These are phyloP conservation scores for Bipolaris cookei DNA, from an alignment of 2,329 filamentous ascomycete species.

Conservation along the genomic window DNA sequence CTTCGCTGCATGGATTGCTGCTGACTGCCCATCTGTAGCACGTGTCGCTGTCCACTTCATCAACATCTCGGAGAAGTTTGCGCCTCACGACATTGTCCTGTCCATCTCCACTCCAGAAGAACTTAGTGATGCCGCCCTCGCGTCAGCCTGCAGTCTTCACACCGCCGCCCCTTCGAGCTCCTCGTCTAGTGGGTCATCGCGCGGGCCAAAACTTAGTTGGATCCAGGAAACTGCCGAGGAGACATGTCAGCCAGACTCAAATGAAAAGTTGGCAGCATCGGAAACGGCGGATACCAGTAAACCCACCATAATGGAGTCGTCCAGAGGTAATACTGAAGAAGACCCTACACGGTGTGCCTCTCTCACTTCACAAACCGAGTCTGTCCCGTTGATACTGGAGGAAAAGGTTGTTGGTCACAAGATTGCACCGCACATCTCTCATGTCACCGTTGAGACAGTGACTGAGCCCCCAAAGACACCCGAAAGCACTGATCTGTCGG, in stretches of 20 bases:
- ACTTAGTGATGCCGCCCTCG: conserved; percentile 85
- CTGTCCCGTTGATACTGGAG: conserved; percentile 25
- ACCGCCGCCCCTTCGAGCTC: conserved; percentile 84
- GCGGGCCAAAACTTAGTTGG: conserved; percentile 80
- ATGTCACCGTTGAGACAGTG: conserved; percentile 31
- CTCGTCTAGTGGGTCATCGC: conserved; percentile 78
- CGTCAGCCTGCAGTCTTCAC: conserved; percentile 86
- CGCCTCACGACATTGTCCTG: conserved; percentile 85
- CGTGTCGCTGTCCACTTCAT: conserved; percentile 76
- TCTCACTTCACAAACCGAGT: conserved; percentile 22
- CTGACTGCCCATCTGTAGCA: conserved; percentile 59
- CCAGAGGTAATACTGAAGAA: conserved; percentile 12
- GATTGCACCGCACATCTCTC: conserved; percentile 25
- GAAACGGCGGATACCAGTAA: conserved; percentile 30
- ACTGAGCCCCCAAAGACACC: conserved; percentile 30
- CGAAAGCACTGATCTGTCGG: conserved; percentile 26
- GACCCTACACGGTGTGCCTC: conserved; percentile 15
- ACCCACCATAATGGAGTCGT: conserved; percentile 35
- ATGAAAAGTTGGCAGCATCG: conserved; percentile 29
- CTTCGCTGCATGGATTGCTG: background rate
- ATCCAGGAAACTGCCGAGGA: conserved; percentile 95
- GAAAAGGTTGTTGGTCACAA: conserved; percentile 20
- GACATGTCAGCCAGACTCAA: conserved; percentile 49
- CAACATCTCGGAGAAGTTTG: conserved; percentile 69
- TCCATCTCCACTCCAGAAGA: conserved; percentile 76